Evolutionary conservation across 75 land plant species (phyloP).

Genomic region (Pinus albicaulis): DNA sequence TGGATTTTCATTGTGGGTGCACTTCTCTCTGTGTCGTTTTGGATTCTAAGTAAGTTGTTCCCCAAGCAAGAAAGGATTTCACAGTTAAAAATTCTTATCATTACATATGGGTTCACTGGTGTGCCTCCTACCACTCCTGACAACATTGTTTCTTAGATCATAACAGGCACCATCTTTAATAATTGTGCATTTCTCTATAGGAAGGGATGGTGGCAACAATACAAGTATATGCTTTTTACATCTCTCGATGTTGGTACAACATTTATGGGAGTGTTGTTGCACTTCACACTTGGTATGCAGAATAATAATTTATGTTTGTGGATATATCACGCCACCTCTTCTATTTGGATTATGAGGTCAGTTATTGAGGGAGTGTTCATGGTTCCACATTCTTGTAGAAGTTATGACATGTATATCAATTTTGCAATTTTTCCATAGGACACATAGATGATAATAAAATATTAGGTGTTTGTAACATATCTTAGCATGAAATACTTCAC

Average conservation of each 20-base stretch:
- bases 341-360: too few relatives aligned
- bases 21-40: conserved; percentile 61
- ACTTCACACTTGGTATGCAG: conserved; percentile 30
- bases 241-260: conserved; percentile 64
- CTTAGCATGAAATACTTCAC: too few relatives aligned
- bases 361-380: too few relatives aligned
- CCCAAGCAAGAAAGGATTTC: conserved; percentile 68
- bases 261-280: conserved; percentile 65
- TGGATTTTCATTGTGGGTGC: not conserved
- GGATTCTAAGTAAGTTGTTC: conserved; percentile 57
- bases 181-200: conserved; percentile 49
- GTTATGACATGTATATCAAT: too few relatives aligned
- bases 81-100: conserved; percentile 65
- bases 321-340: not conserved
- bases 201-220: conserved; percentile 65
- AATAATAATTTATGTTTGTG: too few relatives aligned
- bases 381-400: too few relatives aligned
- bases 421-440: too few relatives aligned
- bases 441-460: too few relatives aligned
- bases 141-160: conserved; percentile 58
- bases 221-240: conserved; percentile 65
- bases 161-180: conserved; percentile 60
- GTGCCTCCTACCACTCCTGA: conserved; percentile 68
- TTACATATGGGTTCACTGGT: conserved; percentile 54
- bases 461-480: too few relatives aligned